Evolutionary conservation across 495 filamentous ascomycete genomes (phyloP).

Genomic region (Cladorrhinum samala): DNA sequence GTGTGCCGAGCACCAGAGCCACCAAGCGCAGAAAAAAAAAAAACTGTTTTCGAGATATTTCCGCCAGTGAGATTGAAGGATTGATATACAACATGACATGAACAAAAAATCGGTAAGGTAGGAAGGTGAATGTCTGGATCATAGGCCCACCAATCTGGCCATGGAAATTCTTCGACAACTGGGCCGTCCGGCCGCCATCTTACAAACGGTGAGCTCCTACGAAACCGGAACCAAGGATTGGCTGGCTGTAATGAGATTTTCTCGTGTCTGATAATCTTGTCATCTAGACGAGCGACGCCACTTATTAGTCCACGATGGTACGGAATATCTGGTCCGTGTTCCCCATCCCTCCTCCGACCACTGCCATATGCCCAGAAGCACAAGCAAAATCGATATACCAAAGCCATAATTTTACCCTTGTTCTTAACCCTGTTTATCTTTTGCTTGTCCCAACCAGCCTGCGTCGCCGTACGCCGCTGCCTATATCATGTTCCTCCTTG

Average conservation of each 20-base stretch:
- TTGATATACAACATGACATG: not conserved
- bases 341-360: too few relatives aligned
- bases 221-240: constrained; percentile 22
- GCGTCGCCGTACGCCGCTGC: not conserved
- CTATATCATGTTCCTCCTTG: constrained; percentile 5
- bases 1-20: not conserved
- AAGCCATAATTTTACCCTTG: too few relatives aligned
- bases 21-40: too few relatives aligned
- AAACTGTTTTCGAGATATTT: too few relatives aligned
- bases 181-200: constrained; percentile 14
- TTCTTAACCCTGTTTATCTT: too few relatives aligned
- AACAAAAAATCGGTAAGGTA: not conserved
- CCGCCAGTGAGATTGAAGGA: too few relatives aligned
- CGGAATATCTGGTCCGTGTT: too few relatives aligned
- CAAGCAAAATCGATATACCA: too few relatives aligned
- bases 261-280: constrained; percentile 13
- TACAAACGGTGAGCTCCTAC: constrained; percentile 8
- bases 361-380: too few relatives aligned
- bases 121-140: not conserved
- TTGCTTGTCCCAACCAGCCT: too few relatives aligned
- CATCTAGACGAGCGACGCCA: not conserved
- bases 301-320: too few relatives aligned
- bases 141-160: constrained; percentile 7
- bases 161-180: constrained; percentile 3
- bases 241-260: constrained; percentile 3